phyloP scores from a whole-genome alignment of 169 alveolate genomes.

The Theileria luwenshuni region DNA sequence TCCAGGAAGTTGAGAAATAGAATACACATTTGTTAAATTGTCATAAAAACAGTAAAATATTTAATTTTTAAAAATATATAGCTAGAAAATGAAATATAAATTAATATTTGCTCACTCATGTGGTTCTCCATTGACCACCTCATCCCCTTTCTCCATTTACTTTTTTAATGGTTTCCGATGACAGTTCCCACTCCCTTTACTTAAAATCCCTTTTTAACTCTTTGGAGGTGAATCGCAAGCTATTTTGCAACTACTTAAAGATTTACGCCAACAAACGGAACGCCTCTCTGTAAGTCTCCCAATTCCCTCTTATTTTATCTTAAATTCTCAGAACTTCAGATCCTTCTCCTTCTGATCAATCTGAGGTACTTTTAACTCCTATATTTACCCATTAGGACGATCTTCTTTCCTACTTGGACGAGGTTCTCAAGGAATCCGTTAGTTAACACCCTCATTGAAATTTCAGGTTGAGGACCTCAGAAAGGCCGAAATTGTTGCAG shows the following conservation, averaged over 20 bases:
- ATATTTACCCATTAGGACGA: neutral
- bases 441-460: neutral
- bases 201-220: constrained; percentile 29
- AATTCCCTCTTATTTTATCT: neutral
- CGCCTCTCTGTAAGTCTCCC: constrained; percentile 2
- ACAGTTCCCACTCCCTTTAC: neutral
- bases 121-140: too few species aligned
- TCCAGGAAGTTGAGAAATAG: too few species aligned
- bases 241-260: constrained; percentile 47
- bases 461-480: neutral
- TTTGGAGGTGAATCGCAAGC: constrained; percentile 34
- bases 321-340: neutral
- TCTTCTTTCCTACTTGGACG: constrained; percentile 11
- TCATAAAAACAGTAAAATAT: too few species aligned
- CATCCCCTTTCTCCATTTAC: too few species aligned
- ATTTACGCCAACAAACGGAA: constrained; percentile 16
- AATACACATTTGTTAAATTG: too few species aligned
- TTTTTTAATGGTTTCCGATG: neutral
- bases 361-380: neutral
- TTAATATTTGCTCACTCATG: too few species aligned
- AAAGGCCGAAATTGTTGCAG: neutral
- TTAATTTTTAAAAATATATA: too few species aligned
- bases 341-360: neutral
- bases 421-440: constrained; percentile 44
- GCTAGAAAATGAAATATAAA: too few species aligned